Conservation (phyloP, 2,329 filamentous ascomycete species). For the Emericellopsis cladophorae region DNA sequence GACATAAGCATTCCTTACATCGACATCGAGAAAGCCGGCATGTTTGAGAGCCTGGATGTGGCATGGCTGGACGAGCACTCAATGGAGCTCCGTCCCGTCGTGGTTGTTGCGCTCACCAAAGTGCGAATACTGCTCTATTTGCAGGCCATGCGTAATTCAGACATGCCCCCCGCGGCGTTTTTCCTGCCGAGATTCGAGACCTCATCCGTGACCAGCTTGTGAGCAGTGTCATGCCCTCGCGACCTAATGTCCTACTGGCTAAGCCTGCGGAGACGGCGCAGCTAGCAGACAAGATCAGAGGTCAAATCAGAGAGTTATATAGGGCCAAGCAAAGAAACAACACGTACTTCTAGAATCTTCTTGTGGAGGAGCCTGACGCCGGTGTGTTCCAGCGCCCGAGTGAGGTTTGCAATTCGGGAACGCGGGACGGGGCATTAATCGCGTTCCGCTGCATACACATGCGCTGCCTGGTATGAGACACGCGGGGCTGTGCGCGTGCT, state of each 20-base stretch:
- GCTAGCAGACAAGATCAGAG: neutral
- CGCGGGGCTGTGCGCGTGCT: neutral
- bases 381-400: neutral
- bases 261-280: neutral
- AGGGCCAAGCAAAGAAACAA: neutral
- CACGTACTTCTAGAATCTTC: neutral
- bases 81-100: constrained; percentile 6
- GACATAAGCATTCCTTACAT: constrained; percentile 12
- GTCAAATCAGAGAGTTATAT: neutral
- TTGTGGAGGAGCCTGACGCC: neutral
- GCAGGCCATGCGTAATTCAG: constrained; percentile 6
- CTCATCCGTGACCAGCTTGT: constrained; percentile 8
- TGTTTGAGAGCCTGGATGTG: constrained; percentile 18
- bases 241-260: neutral
- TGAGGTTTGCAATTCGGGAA: neutral
- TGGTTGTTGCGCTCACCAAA: constrained; percentile 9
- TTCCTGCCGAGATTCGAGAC: constrained; percentile 9
- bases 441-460: neutral
- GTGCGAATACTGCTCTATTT: constrained; percentile 11
- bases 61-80: constrained; percentile 1
- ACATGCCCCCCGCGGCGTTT: constrained; percentile 1
- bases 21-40: constrained; percentile 23
- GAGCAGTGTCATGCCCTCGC: neutral
- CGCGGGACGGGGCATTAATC: neutral
- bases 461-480: neutral